Evolutionary conservation across 108 stramenopile genomes (phyloP).

Genomic region (Conticribra weissflogii): DNA sequence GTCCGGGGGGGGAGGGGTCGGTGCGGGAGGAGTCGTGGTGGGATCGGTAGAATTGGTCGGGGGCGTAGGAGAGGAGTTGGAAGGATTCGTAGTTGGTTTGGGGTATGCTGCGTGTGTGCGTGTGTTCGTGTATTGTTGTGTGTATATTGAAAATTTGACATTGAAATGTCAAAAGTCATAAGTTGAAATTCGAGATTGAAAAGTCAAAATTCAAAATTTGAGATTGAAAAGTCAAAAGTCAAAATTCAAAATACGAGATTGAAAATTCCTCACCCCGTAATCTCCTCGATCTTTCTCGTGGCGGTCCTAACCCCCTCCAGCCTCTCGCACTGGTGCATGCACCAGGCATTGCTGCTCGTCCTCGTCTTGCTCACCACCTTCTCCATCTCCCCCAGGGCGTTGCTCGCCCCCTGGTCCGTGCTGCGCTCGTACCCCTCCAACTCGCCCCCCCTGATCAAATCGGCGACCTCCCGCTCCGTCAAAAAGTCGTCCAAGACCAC

Average conservation of each 20-base stretch:
- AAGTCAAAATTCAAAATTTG: too few relatives aligned
- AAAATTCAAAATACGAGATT: too few relatives aligned
- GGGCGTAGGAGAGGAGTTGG: conserved; percentile 56
- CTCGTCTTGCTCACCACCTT: conserved; percentile 63
- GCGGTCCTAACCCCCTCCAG: conserved; percentile 44
- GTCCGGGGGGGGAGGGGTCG: conserved; percentile 65
- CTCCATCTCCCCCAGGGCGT: conserved; percentile 63
- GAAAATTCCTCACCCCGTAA: conserved; percentile 51
- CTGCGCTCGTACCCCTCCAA: conserved; percentile 41
- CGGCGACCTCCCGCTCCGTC: conserved; percentile 47
- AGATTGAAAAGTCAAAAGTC: too few relatives aligned
- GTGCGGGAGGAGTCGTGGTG: conserved; percentile 75
- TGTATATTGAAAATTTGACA: too few relatives aligned
- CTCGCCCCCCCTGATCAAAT: conserved; percentile 50
- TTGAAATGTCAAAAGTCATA: too few relatives aligned
- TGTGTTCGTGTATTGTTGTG: too few relatives aligned
- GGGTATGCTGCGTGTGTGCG: conserved; percentile 56
- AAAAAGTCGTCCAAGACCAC: conserved; percentile 64
- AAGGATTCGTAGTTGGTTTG: conserved; percentile 65
- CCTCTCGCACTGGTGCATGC: conserved; percentile 51
- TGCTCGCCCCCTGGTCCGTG: conserved; percentile 61
- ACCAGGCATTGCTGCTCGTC: conserved; percentile 74
- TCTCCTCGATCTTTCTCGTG: conserved; percentile 55
- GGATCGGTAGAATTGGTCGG: conserved; percentile 61
- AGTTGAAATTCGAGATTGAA: too few relatives aligned